Base-by-base conservation (phyloP, 345 rosid genomes). In the Heritiera fomes region DNA sequence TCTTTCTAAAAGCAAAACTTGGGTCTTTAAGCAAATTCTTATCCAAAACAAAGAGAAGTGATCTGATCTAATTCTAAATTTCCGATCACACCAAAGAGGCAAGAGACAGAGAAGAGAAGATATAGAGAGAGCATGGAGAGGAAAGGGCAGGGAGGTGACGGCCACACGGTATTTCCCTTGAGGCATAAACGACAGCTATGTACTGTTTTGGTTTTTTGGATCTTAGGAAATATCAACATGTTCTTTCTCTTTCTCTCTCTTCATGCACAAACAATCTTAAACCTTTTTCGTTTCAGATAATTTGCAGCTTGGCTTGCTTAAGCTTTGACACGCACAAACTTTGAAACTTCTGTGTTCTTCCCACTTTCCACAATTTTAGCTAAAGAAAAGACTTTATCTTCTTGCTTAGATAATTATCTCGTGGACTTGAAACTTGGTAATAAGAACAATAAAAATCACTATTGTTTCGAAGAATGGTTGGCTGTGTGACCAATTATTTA, bases 121-220 rank as follows among this genome's bases (percentile, higher is more conserved):
- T 41, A 41, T 28, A 71, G 6, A 71, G 59, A 49, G 59, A 30
- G 18, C 43, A 49, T 49, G 75, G 28, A 49, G 15, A 50, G 59
- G 59, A 30, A 71, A 49, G 41, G 13, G 32, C 56, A 47, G 56
- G 1, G 73, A 47, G 18, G 40, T 47, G 56, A 46, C n/a, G 40
- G 58, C 40, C 58, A 47, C 73, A 69, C 52, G 73, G 73, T 56
- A 69, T 69, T 47, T 28, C 59, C 56, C 58, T 70, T 49, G 34
- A 70, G 58, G 3, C 17, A 14, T 28, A 70, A 49, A 70, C 58
- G 74, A 70, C 74, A 28, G 34, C 59, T 70, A 28, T 40, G 75
- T 71, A 71, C 43, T 14, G 59, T 71, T 71, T 71, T 71, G 75
- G 59, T 71, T 34, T 71, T 34, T 14, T 23, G 59, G 75, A 23